phyloP scores from a whole-genome alignment of 352 stramenopile species.

The Aphanomyces cochlioides region DNA sequence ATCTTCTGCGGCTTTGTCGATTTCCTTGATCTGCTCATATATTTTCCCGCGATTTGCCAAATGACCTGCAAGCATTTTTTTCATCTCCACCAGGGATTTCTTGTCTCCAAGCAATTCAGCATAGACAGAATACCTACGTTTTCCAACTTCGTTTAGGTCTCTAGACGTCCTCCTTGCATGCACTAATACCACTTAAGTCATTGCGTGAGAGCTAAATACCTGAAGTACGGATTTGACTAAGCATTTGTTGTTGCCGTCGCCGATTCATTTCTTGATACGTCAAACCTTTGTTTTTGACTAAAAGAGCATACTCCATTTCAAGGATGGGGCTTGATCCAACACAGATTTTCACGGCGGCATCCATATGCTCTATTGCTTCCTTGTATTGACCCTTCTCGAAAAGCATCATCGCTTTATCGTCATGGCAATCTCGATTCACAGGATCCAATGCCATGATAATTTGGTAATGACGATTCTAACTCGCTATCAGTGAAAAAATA shows the following conservation, averaged over 20 bases:
- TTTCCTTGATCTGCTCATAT: constrained; percentile 49
- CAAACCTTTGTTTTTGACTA: constrained; percentile 13
- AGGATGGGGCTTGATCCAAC: constrained; percentile 12
- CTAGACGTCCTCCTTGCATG: too few relatives aligned
- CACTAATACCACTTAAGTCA: neutral
- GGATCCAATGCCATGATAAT: constrained; percentile 42
- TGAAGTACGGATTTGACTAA: neutral
- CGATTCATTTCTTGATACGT: neutral
- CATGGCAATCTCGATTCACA: constrained; percentile 47
- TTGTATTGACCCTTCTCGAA: constrained; percentile 44
- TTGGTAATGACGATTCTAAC: constrained; percentile 43
- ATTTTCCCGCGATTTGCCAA: constrained; percentile 69
- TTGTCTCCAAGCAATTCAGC: constrained; percentile 5
- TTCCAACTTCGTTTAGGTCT: too few relatives aligned
- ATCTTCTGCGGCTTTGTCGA: constrained; percentile 49
- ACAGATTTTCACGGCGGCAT: constrained; percentile 21
- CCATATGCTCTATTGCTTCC: constrained; percentile 40
- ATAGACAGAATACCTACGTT: neutral
- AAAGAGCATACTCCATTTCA: constrained; percentile 25
- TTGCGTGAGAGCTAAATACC: neutral
- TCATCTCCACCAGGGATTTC: constrained; percentile 31
- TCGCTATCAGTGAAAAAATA: neutral
- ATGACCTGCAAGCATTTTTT: constrained; percentile 64
- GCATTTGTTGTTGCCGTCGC: neutral
- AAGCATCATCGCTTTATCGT: constrained; percentile 59